A percentile compares a stretch with the other conserved stretches of the same genome.
These are phyloP conservation scores for Ogataea philodendri DNA, from an alignment of 805 yeast genomes.

Conservation along the genomic window DNA sequence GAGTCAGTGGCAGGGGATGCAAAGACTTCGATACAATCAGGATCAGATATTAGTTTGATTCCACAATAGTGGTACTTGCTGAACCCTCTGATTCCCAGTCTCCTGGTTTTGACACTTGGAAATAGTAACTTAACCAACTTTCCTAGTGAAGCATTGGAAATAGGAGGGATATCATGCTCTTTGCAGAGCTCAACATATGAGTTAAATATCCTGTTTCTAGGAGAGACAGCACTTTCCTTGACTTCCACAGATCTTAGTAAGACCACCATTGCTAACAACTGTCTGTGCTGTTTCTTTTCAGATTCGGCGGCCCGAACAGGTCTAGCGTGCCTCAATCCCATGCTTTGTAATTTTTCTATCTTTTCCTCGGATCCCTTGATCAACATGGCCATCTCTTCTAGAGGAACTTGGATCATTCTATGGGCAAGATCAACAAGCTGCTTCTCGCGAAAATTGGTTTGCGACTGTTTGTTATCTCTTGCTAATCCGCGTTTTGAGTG, in stretches of 20 bases:
- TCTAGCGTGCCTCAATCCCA: conserved; percentile 16
- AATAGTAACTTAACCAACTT: conserved; percentile 63
- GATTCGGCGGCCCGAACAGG: conserved; percentile 23
- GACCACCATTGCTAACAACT: conserved; percentile 82
- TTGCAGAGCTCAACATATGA: conserved; percentile 60
- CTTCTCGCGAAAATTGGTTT: conserved; percentile 37
- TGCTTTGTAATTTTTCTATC: conserved; percentile 16
- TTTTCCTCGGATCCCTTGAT: conserved; percentile 35
- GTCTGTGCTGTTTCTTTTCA: conserved; percentile 57
- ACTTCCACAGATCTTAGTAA: conserved; percentile 61
- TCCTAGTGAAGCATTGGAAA: conserved; percentile 78
- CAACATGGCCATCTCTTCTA: conserved; percentile 36
- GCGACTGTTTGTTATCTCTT: conserved; percentile 33
- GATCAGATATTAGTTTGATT: conserved; percentile 45
- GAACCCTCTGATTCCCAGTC: conserved; percentile 80
- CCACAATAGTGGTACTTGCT: conserved; percentile 88
- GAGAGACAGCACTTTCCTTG: conserved; percentile 52
- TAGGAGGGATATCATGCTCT: conserved; percentile 50
- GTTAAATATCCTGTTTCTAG: conserved; percentile 66
- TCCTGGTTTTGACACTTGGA: conserved; percentile 68
- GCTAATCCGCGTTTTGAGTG: too few relatives aligned
- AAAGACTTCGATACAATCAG: conserved; percentile 26
- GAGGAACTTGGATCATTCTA: conserved; percentile 33
- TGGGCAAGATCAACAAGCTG: conserved; percentile 40
- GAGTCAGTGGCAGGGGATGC: conserved; percentile 15